phyloP scores from a whole-genome alignment of 1,284 basidiomycete genomes.

The Marasmius oreades region DNA sequence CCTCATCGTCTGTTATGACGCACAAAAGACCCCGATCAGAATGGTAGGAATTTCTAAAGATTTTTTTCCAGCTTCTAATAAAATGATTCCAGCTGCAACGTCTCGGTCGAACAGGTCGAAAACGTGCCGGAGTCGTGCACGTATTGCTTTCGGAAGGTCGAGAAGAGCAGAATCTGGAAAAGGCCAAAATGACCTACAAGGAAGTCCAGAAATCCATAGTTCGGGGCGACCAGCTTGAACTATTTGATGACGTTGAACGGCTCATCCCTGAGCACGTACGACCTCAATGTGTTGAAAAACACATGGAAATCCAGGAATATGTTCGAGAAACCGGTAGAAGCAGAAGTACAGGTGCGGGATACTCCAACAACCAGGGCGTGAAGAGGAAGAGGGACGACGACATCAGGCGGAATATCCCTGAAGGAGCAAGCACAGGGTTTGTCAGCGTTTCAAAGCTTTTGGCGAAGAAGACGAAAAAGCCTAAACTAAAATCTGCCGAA shows the following conservation, averaged over 20 bases:
- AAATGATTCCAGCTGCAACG: constrained; percentile 78
- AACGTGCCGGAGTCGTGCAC: constrained; percentile 87
- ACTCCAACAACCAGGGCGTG: constrained; percentile 31
- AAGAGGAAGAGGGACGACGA: constrained; percentile 75
- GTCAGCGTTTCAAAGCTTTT: constrained; percentile 59
- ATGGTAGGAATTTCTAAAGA: constrained; percentile 61
- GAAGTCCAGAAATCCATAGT: constrained; percentile 90
- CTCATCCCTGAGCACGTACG: constrained; percentile 78
- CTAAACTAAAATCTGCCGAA: constrained; percentile 11
- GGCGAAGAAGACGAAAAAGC: constrained; percentile 42
- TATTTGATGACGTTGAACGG: constrained; percentile 89
- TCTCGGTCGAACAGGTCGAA: constrained; percentile 93
- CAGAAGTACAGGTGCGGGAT: constrained; percentile 27
- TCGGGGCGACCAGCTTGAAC: constrained; percentile 81
- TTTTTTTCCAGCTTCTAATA: background rate
- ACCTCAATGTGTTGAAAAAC: constrained; percentile 77
- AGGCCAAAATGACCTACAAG: constrained; percentile 85
- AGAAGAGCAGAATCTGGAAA: constrained; percentile 91
- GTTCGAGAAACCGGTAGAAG: constrained; percentile 50
- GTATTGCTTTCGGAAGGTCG: constrained; percentile 90
- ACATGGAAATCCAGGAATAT: constrained; percentile 77
- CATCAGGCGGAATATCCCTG: constrained; percentile 61
- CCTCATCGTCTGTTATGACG: constrained; percentile 94
- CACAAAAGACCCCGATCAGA: constrained; percentile 93
- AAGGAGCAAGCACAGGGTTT: constrained; percentile 60